Conservation (phyloP, 257 asterid genomes). For the Jacaranda copaia region DNA sequence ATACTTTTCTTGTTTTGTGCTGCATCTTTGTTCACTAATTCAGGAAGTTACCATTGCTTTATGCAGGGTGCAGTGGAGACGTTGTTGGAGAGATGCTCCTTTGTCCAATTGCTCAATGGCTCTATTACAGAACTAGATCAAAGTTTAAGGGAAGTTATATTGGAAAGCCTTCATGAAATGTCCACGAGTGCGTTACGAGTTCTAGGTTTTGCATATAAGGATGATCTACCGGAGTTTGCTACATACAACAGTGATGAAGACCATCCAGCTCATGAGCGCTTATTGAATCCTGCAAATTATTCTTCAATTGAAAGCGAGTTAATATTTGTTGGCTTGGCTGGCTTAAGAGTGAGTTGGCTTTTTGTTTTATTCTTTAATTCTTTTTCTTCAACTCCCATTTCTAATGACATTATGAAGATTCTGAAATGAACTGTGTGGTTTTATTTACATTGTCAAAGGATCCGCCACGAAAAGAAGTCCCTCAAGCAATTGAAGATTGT, state of each 20-base stretch:
- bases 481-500: conserved; percentile 75
- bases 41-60: not conserved
- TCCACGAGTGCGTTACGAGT: conserved; percentile 69
- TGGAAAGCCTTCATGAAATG: conserved; percentile 62
- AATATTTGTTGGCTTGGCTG: conserved; percentile 68
- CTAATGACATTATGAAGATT: not conserved
- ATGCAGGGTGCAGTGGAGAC: conserved; percentile 79
- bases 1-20: not conserved
- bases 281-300: conserved; percentile 63
- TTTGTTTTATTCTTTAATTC: not conserved
- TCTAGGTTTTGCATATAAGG: conserved; percentile 73
- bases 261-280: conserved; percentile 71
- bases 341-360: conserved; percentile 61
- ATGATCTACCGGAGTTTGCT: conserved; percentile 48
- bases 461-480: conserved; percentile 93
- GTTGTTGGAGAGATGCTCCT: conserved; percentile 68
- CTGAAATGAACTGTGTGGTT: not conserved
- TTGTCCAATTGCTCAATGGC: conserved; percentile 63
- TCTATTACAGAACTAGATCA: conserved; percentile 58
- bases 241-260: conserved; percentile 72
- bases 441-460: conserved; percentile 44
- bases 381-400: not conserved
- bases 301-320: conserved; percentile 65
- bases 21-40: not conserved
- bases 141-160: conserved; percentile 42